These are phyloP conservation scores for Fagopyrum homotropicum DNA, from an alignment of 148 eudicot genomes.

Conservation along the genomic window DNA sequence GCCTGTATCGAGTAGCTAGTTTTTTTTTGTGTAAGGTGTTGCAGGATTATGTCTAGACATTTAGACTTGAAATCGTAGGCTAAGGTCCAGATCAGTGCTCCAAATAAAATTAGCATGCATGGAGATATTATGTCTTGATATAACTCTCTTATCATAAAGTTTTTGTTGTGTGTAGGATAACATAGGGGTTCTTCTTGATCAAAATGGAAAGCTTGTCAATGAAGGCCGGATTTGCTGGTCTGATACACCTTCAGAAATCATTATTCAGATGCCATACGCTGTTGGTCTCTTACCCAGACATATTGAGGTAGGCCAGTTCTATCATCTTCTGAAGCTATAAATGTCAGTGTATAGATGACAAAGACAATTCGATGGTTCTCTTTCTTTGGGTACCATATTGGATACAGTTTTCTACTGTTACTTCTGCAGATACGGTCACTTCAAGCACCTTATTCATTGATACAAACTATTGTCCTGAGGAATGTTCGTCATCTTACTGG, in stretches of 20 bases:
- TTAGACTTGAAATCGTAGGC: not conserved
- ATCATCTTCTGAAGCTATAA: not conserved
- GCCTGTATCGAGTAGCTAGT: no score
- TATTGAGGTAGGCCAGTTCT: slow-evolving; percentile 57
- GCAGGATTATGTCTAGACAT: not conserved
- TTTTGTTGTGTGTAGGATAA: slow-evolving; percentile 63
- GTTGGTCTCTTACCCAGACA: slow-evolving; percentile 89
- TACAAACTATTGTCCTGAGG: slow-evolving; percentile 88
- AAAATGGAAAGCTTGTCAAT: slow-evolving; percentile 90
- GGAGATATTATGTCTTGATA: not conserved
- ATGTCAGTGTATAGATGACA: slow-evolving; percentile 4
- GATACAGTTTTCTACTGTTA: slow-evolving; percentile 16
- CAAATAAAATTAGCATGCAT: not conserved
- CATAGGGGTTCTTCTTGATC: slow-evolving; percentile 90
- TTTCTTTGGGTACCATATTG: not conserved
- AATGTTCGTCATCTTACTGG: slow-evolving; percentile 62
- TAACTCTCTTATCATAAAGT: not conserved
- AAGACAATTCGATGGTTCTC: not conserved
- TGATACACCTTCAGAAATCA: slow-evolving; percentile 74
- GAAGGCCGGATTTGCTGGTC: slow-evolving; percentile 98
- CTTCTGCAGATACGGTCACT: slow-evolving; percentile 85
- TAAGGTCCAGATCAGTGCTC: not conserved
- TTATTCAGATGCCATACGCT: slow-evolving; percentile 85
- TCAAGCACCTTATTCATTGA: slow-evolving; percentile 83
- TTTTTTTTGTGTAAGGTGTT: no score